phyloP scores from a whole-genome alignment of 257 asterid genomes.

The Scutellaria galericulata region DNA sequence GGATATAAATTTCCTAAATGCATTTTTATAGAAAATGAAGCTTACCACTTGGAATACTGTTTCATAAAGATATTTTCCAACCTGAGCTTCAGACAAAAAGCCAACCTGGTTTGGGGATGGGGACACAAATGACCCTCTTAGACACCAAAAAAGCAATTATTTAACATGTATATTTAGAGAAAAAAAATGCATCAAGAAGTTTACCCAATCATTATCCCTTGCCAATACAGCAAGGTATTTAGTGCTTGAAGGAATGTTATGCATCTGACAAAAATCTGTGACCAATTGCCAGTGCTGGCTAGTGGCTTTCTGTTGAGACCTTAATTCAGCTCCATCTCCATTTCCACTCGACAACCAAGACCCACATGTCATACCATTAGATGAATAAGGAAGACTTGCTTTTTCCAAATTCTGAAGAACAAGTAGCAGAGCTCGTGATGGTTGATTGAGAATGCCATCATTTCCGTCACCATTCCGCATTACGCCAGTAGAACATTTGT shows the following conservation, averaged over 20 bases:
- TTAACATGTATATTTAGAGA: slow-evolving; percentile 24
- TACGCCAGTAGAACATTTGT: slow-evolving; percentile 50
- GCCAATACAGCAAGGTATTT: slow-evolving; percentile 91
- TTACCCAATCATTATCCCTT: slow-evolving; percentile 98
- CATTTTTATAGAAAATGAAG: slow-evolving; percentile 30
- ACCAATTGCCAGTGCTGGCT: slow-evolving; percentile 95
- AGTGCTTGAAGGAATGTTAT: slow-evolving; percentile 83
- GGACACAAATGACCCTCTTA: slow-evolving; percentile 35
- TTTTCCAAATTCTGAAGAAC: slow-evolving; percentile 94
- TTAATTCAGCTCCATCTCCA: slow-evolving; percentile 83
- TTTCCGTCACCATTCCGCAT: slow-evolving; percentile 52
- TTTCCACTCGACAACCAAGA: slow-evolving; percentile 86
- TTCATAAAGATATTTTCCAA: slow-evolving; percentile 87
- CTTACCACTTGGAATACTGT: slow-evolving; percentile 88
- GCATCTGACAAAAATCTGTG: slow-evolving; percentile 87
- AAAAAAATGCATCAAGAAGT: slow-evolving; percentile 26
- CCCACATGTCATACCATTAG: slow-evolving; percentile 79
- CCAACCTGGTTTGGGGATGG: slow-evolving; percentile 69
- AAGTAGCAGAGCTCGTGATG: slow-evolving; percentile 77
- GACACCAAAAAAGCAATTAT: slow-evolving; percentile 14
- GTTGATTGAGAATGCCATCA: slow-evolving; percentile 48
- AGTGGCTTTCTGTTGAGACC: slow-evolving; percentile 88
- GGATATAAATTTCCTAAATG: slow-evolving; percentile 31
- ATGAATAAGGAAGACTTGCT: slow-evolving; percentile 77
- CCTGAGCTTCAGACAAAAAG: slow-evolving; percentile 91